Conservation (phyloP, 306 rosid species). For the Calophaca sinica region DNA sequence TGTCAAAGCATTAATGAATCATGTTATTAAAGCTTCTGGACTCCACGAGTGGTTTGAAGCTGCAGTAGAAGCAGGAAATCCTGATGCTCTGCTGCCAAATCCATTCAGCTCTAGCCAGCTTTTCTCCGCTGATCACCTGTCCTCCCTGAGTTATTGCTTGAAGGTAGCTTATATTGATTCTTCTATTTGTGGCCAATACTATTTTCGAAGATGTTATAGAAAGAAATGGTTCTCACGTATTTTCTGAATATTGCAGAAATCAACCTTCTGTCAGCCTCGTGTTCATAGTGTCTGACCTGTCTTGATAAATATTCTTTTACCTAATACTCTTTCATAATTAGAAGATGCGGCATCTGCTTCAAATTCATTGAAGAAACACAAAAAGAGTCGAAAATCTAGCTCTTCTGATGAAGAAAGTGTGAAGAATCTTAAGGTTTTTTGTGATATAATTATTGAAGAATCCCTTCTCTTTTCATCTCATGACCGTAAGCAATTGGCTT, state of each 20-base stretch:
- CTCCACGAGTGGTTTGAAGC: slow-evolving; percentile 82
- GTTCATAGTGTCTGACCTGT: slow-evolving; percentile 90
- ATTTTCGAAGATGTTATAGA: slow-evolving; percentile 23
- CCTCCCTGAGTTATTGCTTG: slow-evolving; percentile 73
- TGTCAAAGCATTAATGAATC: slow-evolving; percentile 58
- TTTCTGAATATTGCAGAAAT: slow-evolving; percentile 70
- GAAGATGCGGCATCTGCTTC: slow-evolving; percentile 74
- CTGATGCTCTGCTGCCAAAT: slow-evolving; percentile 87
- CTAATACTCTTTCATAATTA: slow-evolving; percentile 66
- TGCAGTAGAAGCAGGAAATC: slow-evolving; percentile 83
- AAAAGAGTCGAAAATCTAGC: slow-evolving; percentile 76
- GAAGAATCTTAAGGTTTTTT: slow-evolving; percentile 66
- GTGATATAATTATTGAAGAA: slow-evolving; percentile 84
- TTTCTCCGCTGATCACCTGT: slow-evolving; percentile 72
- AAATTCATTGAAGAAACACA: slow-evolving; percentile 81
- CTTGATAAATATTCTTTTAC: slow-evolving; percentile 73
- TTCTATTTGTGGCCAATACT: background rate
- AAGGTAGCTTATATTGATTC: slow-evolving; percentile 62
- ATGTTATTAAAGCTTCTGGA: slow-evolving; percentile 82
- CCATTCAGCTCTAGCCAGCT: slow-evolving; percentile 71
- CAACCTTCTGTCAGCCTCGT: slow-evolving; percentile 95
- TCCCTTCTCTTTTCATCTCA: slow-evolving; percentile 93
- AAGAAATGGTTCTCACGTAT: slow-evolving; percentile 19
- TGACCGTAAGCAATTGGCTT: slow-evolving; percentile 93
- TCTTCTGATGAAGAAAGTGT: slow-evolving; percentile 85